Evolutionary conservation across 441 rosid species (phyloP).

Genomic region (Aleurites moluccanus): DNA sequence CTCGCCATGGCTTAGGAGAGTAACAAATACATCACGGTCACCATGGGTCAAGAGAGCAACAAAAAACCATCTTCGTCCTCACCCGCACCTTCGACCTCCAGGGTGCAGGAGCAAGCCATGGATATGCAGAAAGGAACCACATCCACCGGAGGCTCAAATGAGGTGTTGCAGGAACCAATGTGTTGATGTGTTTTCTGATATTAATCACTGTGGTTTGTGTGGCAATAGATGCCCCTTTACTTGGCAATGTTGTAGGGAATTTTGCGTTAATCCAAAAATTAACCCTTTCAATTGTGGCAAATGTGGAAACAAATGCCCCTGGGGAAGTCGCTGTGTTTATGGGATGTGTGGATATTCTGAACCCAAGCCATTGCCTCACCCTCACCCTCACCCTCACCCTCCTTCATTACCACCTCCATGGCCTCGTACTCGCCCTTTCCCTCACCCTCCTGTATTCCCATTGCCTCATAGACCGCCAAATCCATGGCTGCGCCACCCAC

Average conservation of each 20-base stretch:
- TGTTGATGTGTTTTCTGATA: constrained; percentile 47
- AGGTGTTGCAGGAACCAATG: constrained; percentile 48
- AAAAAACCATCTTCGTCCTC: constrained; percentile 4
- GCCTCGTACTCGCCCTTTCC: neutral
- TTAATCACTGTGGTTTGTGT: constrained; percentile 47
- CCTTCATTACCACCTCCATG: constrained; percentile 2
- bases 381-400: constrained; percentile 11
- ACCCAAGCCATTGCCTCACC: constrained; percentile 25
- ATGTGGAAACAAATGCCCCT: constrained; percentile 47
- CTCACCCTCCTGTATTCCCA: neutral
- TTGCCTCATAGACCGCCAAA: constrained; percentile 5
- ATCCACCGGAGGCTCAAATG: constrained; percentile 34
- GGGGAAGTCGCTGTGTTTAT: constrained; percentile 33
- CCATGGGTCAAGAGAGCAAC: constrained; percentile 36
- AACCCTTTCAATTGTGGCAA: constrained; percentile 43
- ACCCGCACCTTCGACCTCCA: neutral
- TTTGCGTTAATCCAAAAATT: constrained; percentile 36
- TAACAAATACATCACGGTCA: constrained; percentile 4
- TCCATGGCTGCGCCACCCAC: constrained; percentile 9
- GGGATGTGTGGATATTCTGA: constrained; percentile 64
- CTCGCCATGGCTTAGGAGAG: constrained; percentile 43
- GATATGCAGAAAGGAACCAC: constrained; percentile 39
- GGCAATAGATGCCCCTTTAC: constrained; percentile 40
- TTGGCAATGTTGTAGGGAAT: constrained; percentile 50
- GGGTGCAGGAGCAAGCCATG: constrained; percentile 46